phyloP scores from a whole-genome alignment of 257 asterid genomes.

The Echites panduratus region DNA sequence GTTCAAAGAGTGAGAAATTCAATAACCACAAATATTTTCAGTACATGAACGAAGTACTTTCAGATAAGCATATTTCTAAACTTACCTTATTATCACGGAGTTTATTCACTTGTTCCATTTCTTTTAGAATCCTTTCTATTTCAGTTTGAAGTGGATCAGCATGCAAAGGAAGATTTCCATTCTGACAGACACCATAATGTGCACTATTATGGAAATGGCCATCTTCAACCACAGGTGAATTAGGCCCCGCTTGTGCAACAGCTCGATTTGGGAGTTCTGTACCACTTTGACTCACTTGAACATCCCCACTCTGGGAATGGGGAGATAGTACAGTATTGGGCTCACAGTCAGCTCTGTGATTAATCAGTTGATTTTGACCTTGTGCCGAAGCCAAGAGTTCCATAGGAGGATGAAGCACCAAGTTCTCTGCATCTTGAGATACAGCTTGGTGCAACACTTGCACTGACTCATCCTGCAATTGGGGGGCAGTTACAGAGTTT shows the following conservation, averaged over 20 bases:
- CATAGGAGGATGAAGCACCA: constrained; percentile 14
- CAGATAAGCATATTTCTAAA: constrained; percentile 9
- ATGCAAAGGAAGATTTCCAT: constrained; percentile 7
- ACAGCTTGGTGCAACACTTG: constrained; percentile 14
- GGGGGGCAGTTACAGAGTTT: constrained; percentile 30
- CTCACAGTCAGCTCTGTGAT: constrained; percentile 8
- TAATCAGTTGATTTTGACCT: constrained; percentile 6
- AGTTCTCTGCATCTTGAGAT: constrained; percentile 17
- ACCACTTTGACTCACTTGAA: constrained; percentile 16
- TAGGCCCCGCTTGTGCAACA: constrained; percentile 14
- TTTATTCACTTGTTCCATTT: constrained; percentile 25
- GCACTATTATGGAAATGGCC: constrained; percentile 7
- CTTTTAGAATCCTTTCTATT: constrained; percentile 29
- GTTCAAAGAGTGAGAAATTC: constrained; percentile 17
- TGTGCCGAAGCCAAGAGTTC: constrained; percentile 6
- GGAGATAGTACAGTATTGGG: constrained; percentile 15
- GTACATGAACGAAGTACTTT: background rate
- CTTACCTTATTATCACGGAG: constrained; percentile 41
- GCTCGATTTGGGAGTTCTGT: constrained; percentile 22
- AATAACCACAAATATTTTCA: constrained; percentile 3
- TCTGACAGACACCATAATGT: constrained; percentile 14
- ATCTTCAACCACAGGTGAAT: constrained; percentile 16
- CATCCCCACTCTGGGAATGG: constrained; percentile 15
- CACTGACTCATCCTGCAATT: constrained; percentile 17
- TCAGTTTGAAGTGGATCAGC: constrained; percentile 38